Evolutionary conservation across 2,329 filamentous ascomycete species (phyloP).

Genomic region (Ophiocordyceps australis): DNA sequence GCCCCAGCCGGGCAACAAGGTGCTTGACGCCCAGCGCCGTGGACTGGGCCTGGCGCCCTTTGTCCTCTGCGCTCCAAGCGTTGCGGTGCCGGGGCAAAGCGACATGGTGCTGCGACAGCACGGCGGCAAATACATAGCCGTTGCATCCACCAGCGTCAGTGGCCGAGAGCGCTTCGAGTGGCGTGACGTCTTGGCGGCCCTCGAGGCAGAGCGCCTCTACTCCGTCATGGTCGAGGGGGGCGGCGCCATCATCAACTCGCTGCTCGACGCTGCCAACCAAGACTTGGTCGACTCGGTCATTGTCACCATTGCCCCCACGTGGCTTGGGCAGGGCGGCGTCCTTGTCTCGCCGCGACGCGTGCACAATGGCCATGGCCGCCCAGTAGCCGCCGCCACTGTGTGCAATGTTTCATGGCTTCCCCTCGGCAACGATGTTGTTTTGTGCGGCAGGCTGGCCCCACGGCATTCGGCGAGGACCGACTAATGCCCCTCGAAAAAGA

Average conservation of each 20-base stretch:
- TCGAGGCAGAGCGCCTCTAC: constrained; percentile 40
- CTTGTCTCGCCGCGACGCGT: constrained; percentile 52
- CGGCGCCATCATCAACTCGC: constrained; percentile 60
- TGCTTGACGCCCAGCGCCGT: constrained; percentile 44
- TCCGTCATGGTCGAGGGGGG: constrained; percentile 93
- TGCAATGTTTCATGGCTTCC: constrained; percentile 54
- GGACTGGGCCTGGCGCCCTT: constrained; percentile 57
- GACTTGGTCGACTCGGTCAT: constrained; percentile 60
- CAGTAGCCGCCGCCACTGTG: constrained; percentile 45
- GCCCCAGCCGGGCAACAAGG: constrained; percentile 38
- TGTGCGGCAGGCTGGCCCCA: constrained; percentile 58
- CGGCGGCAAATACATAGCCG: constrained; percentile 32
- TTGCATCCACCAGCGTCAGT: constrained; percentile 15
- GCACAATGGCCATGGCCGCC: constrained; percentile 26
- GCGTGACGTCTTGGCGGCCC: constrained; percentile 39
- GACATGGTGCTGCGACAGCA: constrained; percentile 21
- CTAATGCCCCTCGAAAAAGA: too few species aligned
- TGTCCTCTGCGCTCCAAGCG: constrained; percentile 37
- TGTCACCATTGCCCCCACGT: constrained; percentile 77
- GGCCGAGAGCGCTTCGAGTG: constrained; percentile 35
- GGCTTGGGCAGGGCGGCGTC: constrained; percentile 72
- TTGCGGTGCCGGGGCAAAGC: constrained; percentile 24
- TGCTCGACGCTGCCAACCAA: constrained; percentile 46
- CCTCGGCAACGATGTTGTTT: constrained; percentile 65
- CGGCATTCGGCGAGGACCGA: too few species aligned